These are phyloP conservation scores for Neonectria neomacrospora DNA, from an alignment of 2,329 filamentous ascomycete species.

Conservation along the genomic window DNA sequence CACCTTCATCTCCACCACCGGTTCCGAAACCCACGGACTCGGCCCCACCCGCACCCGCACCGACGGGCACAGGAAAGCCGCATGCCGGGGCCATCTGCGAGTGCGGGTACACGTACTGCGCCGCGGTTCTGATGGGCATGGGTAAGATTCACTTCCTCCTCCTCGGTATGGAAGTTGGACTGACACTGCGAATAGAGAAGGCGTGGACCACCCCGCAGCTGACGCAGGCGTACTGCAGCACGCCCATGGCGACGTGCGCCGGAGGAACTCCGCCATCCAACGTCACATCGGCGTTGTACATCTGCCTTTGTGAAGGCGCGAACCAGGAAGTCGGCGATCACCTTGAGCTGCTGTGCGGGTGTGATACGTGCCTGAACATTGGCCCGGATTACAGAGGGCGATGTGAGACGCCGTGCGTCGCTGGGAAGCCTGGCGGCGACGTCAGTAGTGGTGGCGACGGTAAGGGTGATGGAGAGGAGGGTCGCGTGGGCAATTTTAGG, in stretches of 20 bases:
- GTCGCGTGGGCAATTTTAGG: conserved; percentile 6
- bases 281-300: conserved; percentile 49
- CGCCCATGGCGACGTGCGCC: conserved; percentile 50
- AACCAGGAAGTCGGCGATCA: conserved; percentile 48
- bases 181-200: conserved; percentile 39
- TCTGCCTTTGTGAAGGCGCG: conserved; percentile 51
- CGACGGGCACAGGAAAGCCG: conserved; percentile 37
- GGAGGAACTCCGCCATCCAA: conserved; percentile 46
- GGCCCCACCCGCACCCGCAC: conserved; percentile 34
- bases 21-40: conserved; percentile 37
- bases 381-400: conserved; percentile 54
- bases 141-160: conserved; percentile 34
- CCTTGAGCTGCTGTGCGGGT: conserved; percentile 54
- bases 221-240: conserved; percentile 51
- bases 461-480: not conserved
- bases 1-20: conserved; percentile 33
- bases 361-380: conserved; percentile 53
- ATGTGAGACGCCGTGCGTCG: conserved; percentile 51
- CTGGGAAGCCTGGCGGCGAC: conserved; percentile 28
- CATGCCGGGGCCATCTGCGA: conserved; percentile 50
- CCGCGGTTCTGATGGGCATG: conserved; percentile 52
- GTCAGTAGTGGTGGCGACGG: not conserved
- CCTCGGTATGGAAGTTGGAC: not conserved
- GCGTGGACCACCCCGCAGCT: conserved; percentile 51
- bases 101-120: conserved; percentile 57